Evolutionary conservation across 169 alveolate species (phyloP).

Genomic region (Babesia caballi): DNA sequence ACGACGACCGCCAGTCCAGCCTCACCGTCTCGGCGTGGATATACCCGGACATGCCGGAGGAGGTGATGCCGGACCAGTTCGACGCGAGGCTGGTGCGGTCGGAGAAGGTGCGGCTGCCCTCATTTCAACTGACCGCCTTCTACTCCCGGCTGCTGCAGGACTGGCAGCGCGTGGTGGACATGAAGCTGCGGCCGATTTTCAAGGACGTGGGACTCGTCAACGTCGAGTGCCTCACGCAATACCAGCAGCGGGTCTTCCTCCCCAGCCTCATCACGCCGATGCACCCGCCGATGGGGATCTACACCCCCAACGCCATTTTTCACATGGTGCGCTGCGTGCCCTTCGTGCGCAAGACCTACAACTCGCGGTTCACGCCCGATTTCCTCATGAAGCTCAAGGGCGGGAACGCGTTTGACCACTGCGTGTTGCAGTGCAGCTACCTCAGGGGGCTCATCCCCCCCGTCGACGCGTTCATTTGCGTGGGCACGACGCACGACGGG

Average conservation of each 20-base stretch:
- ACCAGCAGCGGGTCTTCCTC: constrained; percentile 30
- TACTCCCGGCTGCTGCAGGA: not conserved
- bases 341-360: constrained; percentile 26
- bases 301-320: constrained; percentile 53
- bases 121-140: not conserved
- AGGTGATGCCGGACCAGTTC: constrained; percentile 29
- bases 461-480: constrained; percentile 76
- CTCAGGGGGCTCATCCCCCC: constrained; percentile 66
- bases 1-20: constrained; percentile 46
- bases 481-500: constrained; percentile 73
- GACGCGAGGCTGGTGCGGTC: constrained; percentile 2
- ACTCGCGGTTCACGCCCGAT: constrained; percentile 68
- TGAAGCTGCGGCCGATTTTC: not conserved
- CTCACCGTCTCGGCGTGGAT: constrained; percentile 59
- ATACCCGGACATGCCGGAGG: constrained; percentile 41
- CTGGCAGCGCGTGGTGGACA: not conserved
- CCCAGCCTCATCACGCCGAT: constrained; percentile 48
- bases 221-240: constrained; percentile 44
- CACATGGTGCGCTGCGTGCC: constrained; percentile 57
- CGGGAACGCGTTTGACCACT: constrained; percentile 80
- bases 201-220: not conserved
- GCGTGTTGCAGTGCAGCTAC: constrained; percentile 69
- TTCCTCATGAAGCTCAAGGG: constrained; percentile 75
- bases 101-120: not conserved
- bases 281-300: constrained; percentile 56